Evolutionary conservation across 2,329 filamentous ascomycete species (phyloP), one percentile per base, ranked within the genome.

Genomic region (Aspergillus viridinutans): DNA sequence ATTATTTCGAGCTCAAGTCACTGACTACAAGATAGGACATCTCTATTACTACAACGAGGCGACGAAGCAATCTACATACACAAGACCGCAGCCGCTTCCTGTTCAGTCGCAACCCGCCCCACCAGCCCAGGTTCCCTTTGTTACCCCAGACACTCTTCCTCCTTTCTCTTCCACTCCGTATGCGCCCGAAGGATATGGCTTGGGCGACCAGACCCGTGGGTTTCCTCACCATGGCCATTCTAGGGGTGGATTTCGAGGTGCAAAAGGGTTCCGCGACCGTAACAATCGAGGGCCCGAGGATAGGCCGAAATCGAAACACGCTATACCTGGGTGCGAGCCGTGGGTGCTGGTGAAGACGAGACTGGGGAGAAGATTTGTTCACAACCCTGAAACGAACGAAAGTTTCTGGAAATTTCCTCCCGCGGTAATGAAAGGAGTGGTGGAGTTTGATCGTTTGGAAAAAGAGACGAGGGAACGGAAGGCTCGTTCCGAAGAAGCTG

Each of bases 321-420:
- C 81, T 5, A 94, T 99, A 49, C 92, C 92, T 0, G 88, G 88
- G 2, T 90, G 86, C 66, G 87, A 89, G 65, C 90, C 92, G 17
- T 99, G 94, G 94, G 76, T 96, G 0, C 79, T 99, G 3, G 90
- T 99, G n/a, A 90, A 89, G 70, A 99, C 94, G 0, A 97, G 91
- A 70, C 86, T 93, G 60, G 90, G 90, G 23, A 83, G 94, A 56
- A 84, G 92, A 53, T 99, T 99, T 69, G 92, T 92, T 2, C 90
- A 96, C 77, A 96, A 99, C 64, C 84, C 87, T 0, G 83, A 83
- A 54, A 96, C 93, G 63, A 90, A 93, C 40, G 83, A 92, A 64
- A 97, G 92, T 73, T 92, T 92, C 73, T 99, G 95, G 94, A 91
- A 91, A 67, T 94, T 97, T 66, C 94, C 94, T 0, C 85, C 90